phyloP scores from a whole-genome alignment of 2,329 filamentous ascomycete genomes.

The Penicillium sp. region DNA sequence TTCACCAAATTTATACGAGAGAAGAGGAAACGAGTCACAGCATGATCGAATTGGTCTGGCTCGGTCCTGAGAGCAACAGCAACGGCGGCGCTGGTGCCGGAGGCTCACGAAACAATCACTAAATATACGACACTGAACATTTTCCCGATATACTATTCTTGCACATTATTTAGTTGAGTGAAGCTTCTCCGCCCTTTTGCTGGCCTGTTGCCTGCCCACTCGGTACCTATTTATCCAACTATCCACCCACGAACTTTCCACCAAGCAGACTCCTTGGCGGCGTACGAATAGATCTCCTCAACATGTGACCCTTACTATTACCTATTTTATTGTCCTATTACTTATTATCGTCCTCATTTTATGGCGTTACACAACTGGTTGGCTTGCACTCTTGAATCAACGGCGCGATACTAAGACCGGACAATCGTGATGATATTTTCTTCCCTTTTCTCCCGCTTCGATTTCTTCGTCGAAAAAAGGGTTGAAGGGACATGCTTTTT shows the following conservation, averaged over 20 bases:
- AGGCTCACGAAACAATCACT: conserved; percentile 20
- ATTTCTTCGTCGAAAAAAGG: not conserved
- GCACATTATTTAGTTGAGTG: conserved; percentile 15
- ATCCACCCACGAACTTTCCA: conserved; percentile 1
- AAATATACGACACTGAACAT: conserved; percentile 12
- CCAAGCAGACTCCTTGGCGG: not conserved
- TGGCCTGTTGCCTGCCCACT: not conserved
- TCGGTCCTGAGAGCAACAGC: conserved; percentile 32
- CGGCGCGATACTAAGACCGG: conserved; percentile 9
- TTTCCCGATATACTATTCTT: conserved; percentile 13
- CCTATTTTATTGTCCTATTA: conserved; percentile 13
- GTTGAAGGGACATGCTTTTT: not conserved
- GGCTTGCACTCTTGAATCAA: conserved; percentile 8
- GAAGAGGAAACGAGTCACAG: conserved; percentile 39
- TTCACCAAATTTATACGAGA: conserved; percentile 41
- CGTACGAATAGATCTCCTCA: conserved; percentile 9
- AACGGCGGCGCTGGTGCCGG: conserved; percentile 31
- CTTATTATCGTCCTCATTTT: conserved; percentile 14
- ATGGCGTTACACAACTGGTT: conserved; percentile 14
- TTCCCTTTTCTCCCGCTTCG: not conserved
- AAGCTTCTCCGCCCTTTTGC: conserved; percentile 2
- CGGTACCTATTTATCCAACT: conserved; percentile 1
- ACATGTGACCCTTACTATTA: conserved; percentile 15
- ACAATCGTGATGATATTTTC: conserved; percentile 11
- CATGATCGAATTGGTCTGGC: conserved; percentile 43